A percentile compares a stretch with the other conserved stretches of the same genome.
Evolutionary conservation across 78 protist genomes (phyloP).

Genomic region (Goniomonas avonlea): DNA sequence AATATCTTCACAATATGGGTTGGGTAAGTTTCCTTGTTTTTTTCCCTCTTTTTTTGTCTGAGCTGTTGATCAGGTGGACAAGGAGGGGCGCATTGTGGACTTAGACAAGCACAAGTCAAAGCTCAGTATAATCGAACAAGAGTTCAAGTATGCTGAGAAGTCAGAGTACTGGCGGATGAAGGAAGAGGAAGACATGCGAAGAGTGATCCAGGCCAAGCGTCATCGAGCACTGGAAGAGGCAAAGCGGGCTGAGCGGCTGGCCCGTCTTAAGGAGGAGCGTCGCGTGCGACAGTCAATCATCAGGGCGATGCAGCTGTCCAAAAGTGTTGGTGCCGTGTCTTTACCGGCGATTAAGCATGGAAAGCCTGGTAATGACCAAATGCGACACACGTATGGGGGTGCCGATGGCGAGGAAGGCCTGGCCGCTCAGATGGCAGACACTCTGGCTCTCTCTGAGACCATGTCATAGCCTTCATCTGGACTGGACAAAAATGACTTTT

Average conservation of each 20-base stretch:
- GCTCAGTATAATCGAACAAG: constrained; percentile 12
- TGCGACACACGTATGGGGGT: too few relatives aligned
- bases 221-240: constrained; percentile 2
- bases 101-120: background rate
- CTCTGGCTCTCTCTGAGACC: too few relatives aligned
- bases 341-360: background rate
- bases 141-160: constrained; percentile 22
- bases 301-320: constrained; percentile 5
- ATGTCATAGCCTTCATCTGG: too few relatives aligned
- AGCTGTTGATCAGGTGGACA: too few relatives aligned
- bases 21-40: too few relatives aligned
- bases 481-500: too few relatives aligned
- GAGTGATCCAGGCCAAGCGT: background rate
- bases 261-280: background rate
- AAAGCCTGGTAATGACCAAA: too few relatives aligned
- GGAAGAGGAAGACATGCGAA: constrained; percentile 16
- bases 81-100: constrained; percentile 12
- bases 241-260: constrained; percentile 1
- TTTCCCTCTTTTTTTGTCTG: too few relatives aligned
- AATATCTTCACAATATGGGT: background rate
- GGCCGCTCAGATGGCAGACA: background rate
- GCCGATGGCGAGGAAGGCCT: background rate
- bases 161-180: constrained; percentile 11
- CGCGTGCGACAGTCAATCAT: background rate
- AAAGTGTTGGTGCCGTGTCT: background rate